phyloP scores from a whole-genome alignment of 1,284 basidiomycete species.

The Cystobasidium sp. region DNA sequence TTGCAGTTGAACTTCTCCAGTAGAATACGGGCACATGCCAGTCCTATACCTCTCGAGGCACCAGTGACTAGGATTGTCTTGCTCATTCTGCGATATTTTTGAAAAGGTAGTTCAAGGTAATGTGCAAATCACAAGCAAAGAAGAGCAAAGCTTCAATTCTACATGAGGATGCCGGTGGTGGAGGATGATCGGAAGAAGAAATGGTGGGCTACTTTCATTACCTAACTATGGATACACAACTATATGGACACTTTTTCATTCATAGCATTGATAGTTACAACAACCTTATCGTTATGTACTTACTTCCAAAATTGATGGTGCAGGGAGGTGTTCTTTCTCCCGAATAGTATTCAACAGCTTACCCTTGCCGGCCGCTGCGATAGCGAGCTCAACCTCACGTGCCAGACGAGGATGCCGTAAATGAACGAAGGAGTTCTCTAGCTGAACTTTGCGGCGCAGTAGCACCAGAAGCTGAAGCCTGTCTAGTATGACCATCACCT shows the following conservation, averaged over 20 bases:
- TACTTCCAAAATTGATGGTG: no score
- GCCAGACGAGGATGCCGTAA: conserved; percentile 7
- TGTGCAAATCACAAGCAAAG: no score
- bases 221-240: no score
- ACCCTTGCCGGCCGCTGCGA: neutral
- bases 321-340: neutral
- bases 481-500: neutral
- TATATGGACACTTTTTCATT: no score
- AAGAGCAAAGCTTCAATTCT: no score
- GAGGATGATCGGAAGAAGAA: conserved; percentile 8
- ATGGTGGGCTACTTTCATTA: neutral
- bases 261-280: no score
- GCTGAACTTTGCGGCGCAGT: conserved; percentile 9
- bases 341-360: neutral
- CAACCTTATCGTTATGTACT: no score
- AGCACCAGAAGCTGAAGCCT: conserved; percentile 5
- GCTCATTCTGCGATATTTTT: neutral
- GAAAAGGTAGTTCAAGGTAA: no score
- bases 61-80: conserved; percentile 48
- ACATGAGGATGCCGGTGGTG: neutral
- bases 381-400: neutral
- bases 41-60: conserved; percentile 69
- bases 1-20: conserved; percentile 64
- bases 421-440: conserved; percentile 15
- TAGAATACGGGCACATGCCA: conserved; percentile 70